phyloP scores from a whole-genome alignment of 768 basidiomycete genomes.

The Rhodotorula taiwanensis region DNA sequence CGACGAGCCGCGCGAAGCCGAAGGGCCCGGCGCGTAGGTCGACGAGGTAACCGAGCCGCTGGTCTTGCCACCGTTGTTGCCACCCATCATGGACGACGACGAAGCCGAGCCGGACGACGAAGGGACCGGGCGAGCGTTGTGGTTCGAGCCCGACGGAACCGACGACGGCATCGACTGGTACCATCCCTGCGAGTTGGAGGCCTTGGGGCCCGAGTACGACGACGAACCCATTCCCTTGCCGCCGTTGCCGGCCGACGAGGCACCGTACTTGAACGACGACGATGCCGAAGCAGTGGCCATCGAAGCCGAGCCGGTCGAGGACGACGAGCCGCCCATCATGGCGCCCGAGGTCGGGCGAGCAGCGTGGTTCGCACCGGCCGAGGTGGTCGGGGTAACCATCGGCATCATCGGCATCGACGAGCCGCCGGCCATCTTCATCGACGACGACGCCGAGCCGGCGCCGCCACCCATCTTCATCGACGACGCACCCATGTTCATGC shows the following conservation, averaged over 20 bases:
- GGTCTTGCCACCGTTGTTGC: too few relatives aligned
- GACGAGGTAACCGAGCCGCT: slow-evolving; percentile 4
- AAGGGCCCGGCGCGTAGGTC: not conserved
- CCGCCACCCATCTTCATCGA: too few relatives aligned
- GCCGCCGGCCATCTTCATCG: not conserved
- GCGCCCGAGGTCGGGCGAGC: slow-evolving; percentile 12
- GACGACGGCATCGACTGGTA: not conserved
- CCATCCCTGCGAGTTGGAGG: too few relatives aligned
- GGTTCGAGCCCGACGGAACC: too few relatives aligned
- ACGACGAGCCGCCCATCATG: not conserved
- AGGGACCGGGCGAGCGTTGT: not conserved
- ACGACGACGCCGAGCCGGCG: too few relatives aligned
- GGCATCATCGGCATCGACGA: not conserved
- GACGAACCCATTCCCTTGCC: not conserved
- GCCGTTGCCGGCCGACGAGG: not conserved
- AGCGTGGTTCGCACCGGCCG: too few relatives aligned
- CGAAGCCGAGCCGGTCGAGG: too few relatives aligned
- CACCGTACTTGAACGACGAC: slow-evolving; percentile 30
- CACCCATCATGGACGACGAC: slow-evolving; percentile 12
- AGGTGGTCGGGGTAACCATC: slow-evolving; percentile 21
- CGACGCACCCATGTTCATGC: too few relatives aligned
- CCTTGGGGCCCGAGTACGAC: too few relatives aligned
- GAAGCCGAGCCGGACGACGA: not conserved
- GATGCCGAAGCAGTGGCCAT: too few relatives aligned
- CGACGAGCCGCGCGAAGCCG: too few relatives aligned